Percentiles rank a stretch among this genome's conserved stretches.
Evolutionary conservation across 345 rosid species (phyloP).

Genomic region (Euphorbia pulcherrima): DNA sequence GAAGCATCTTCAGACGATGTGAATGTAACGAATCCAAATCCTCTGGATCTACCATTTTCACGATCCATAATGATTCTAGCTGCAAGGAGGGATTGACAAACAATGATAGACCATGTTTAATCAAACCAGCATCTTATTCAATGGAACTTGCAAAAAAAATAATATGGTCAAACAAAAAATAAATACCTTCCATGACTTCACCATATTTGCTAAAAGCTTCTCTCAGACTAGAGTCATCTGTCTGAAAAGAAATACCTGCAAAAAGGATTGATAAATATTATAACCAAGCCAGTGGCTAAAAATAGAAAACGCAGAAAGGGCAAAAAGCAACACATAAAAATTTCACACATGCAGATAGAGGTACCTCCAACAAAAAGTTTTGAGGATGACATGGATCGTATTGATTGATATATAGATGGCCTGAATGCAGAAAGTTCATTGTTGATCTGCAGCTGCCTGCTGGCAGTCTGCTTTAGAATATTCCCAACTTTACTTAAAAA

Average conservation of each 20-base stretch:
- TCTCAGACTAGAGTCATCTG: conserved; percentile 58
- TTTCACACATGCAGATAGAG: neutral
- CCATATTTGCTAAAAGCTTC: conserved; percentile 82
- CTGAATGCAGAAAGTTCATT: conserved; percentile 43
- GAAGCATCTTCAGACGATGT: conserved; percentile 70
- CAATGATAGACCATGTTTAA: neutral
- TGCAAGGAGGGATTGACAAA: conserved; percentile 24
- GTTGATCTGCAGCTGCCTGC: conserved; percentile 51
- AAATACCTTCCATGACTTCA: conserved; percentile 66
- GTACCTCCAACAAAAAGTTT: conserved; percentile 86
- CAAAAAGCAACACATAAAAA: neutral
- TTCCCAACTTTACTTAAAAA: conserved; percentile 71
- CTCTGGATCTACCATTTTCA: conserved; percentile 88
- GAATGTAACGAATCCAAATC: conserved; percentile 82
- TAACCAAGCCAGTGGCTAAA: neutral
- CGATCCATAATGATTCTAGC: conserved; percentile 88
- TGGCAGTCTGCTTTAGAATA: conserved; percentile 58
- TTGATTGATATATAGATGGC: conserved; percentile 66
- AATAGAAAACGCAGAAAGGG: neutral
- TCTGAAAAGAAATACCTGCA: conserved; percentile 67
- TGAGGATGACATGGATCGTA: conserved; percentile 73
- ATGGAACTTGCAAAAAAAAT: conserved; percentile 8
- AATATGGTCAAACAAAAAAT: neutral
- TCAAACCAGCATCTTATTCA: no score
- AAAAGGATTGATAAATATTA: neutral